Base-by-base conservation (phyloP, 192 early-diverging fungal species). In the Dissophora ornata region DNA sequence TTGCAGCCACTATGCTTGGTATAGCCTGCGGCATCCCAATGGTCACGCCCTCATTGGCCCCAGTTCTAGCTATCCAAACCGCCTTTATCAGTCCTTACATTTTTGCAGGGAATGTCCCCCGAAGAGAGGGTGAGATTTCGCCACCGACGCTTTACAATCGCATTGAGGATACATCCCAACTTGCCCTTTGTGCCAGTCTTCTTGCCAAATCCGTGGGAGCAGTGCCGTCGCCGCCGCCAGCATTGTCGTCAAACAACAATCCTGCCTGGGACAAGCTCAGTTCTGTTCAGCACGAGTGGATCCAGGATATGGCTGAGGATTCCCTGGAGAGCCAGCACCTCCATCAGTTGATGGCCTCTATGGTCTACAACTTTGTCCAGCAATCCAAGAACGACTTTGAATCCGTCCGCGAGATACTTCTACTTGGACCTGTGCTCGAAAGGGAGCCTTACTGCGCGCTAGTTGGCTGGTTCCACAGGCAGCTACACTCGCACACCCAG, bases 301-400 rank as follows among this genome's bases (percentile, higher is more conserved):
- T 30, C 28, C 13, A 30, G 28, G 50, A 24, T 4, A 52, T 52
- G 21, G 50, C 22, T 28, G 7, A 30, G 6, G 13, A 30, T 30
- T 25, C 50, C 9, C 1, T 52, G 9, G 50, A 52, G 24, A 24
- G 18, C 24, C 6, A 29, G 6, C 29, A 52, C 18, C 11, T 52
- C 29, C 29, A 18, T 4, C 28, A 29, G 50, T 1, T 52, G 13
- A 24, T 30, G 13, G 50, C 6, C 13, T 11, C 24, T 4, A 52
- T 52, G 50, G 28, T 52, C 10, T 4, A 52, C 25, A 13, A 52
- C 24, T 52, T 52, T 52, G 28, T 52, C 50, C 13, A 25, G 12
- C 11, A 52, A 12, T 10, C 24, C 18, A 16, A 13, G 10, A 52
- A 30, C 24, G 29, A 29, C 21, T 29, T 11, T 18, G 50, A 24